Percentiles rank a stretch among this genome's conserved stretches.
phyloP scores from a whole-genome alignment of 1,284 basidiomycete species.

The Papiliotrema nemorosa region DNA sequence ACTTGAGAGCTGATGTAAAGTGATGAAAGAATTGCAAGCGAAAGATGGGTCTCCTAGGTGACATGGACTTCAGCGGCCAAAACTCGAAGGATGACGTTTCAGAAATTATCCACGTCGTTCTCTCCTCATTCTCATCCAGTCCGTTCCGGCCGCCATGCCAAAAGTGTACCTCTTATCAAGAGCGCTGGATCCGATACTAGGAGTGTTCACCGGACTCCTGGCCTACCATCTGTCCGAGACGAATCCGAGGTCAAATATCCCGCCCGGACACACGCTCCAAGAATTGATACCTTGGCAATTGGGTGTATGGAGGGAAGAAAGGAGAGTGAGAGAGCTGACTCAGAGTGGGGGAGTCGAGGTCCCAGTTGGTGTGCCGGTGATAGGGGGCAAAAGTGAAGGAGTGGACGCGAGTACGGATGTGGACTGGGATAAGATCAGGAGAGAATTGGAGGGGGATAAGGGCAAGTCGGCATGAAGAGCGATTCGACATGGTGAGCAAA shows the following conservation, averaged over 20 bases:
- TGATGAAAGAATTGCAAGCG: no score
- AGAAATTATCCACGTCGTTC: no score
- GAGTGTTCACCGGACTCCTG: slow-evolving; percentile 71
- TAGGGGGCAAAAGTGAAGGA: neutral
- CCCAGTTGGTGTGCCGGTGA: no score
- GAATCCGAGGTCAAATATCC: slow-evolving; percentile 71
- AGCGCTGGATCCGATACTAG: slow-evolving; percentile 66
- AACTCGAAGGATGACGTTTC: no score
- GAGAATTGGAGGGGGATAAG: slow-evolving; percentile 34
- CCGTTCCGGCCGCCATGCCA: slow-evolving; percentile 25
- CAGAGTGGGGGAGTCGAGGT: neutral
- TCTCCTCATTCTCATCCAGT: neutral
- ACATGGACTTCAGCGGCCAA: no score
- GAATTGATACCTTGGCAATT: slow-evolving; percentile 70
- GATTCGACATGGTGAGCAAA: no score
- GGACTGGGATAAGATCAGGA: slow-evolving; percentile 42
- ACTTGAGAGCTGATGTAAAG: no score
- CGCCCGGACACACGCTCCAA: slow-evolving; percentile 61
- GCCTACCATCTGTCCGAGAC: slow-evolving; percentile 81
- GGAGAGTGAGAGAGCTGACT: slow-evolving; percentile 19
- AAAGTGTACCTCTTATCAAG: slow-evolving; percentile 45
- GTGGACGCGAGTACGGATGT: slow-evolving; percentile 9
- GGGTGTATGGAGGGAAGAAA: slow-evolving; percentile 34
- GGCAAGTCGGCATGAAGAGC: neutral
- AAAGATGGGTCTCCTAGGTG: no score